These are phyloP conservation scores for Thelephora aurantiotincta DNA, from an alignment of 768 basidiomycete genomes.

Conservation along the genomic window DNA sequence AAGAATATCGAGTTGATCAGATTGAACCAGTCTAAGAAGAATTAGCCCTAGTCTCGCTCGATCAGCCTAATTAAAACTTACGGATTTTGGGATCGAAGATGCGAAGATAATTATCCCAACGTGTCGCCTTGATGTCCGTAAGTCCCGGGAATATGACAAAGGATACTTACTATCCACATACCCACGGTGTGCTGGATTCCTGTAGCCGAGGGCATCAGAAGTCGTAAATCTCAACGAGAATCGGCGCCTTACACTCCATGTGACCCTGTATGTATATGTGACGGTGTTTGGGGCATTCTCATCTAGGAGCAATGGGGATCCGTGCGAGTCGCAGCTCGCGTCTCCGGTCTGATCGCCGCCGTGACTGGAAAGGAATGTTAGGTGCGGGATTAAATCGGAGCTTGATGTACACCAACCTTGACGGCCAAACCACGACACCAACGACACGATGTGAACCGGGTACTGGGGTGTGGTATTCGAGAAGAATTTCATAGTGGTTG, in stretches of 20 bases:
- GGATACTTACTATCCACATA: slow-evolving; percentile 13
- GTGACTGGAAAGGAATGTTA: slow-evolving; percentile 27
- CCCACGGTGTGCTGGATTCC: slow-evolving; percentile 83
- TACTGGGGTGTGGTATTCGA: slow-evolving; percentile 71
- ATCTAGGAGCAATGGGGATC: slow-evolving; percentile 39
- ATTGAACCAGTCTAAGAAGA: slow-evolving; percentile 63
- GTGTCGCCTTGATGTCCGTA: slow-evolving; percentile 50
- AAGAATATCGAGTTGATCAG: slow-evolving; percentile 88
- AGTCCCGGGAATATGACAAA: background rate
- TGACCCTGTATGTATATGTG: slow-evolving; percentile 78
- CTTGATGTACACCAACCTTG: slow-evolving; percentile 18
- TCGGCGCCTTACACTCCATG: slow-evolving; percentile 55
- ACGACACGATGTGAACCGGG: slow-evolving; percentile 73
- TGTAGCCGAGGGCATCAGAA: slow-evolving; percentile 14
- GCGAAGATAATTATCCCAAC: slow-evolving; percentile 95
- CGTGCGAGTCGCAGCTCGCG: slow-evolving; percentile 36
- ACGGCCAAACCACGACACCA: slow-evolving; percentile 80
- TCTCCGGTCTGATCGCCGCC: slow-evolving; percentile 41
- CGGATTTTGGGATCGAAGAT: slow-evolving; percentile 58
- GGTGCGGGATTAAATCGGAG: background rate
- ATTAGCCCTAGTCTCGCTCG: background rate
- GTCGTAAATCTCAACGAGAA: background rate
- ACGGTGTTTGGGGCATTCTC: slow-evolving; percentile 49
- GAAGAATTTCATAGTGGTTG: slow-evolving; percentile 85
- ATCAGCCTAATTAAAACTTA: background rate